Evolutionary conservation across 176 grass and related monocot genomes (phyloP), one percentile per base, ranked within the genome.

Genomic region (Miscanthus lutarioriparius): DNA sequence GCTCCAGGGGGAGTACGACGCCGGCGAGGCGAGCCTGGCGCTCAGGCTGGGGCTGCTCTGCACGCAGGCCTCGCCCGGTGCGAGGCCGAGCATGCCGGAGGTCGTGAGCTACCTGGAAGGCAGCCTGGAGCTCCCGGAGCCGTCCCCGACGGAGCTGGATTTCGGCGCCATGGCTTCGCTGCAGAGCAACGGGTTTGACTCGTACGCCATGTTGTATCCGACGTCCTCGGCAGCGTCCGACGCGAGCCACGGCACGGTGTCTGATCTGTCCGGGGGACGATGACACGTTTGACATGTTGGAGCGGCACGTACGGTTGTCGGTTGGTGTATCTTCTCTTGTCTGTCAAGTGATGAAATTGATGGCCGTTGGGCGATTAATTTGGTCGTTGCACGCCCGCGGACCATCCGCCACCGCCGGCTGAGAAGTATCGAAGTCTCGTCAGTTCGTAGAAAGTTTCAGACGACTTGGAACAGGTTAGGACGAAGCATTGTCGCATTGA

Each of bases 221-320:
- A 67, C 26, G 62, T 8, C 77, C 16, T 9, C 54, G 54, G 7
- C 7, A 32, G 25, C 15, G 77, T 79, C 59, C 16, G 28, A 22
- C 17, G 47, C 1, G 19, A 80, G 27, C 63, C 30, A 67, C 23
- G 61, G 63, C 78, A 80, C 78, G 27, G 41, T 80, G 63, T 80
- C 78, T 14, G 63, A 67, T 67, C 23, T 80, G 41, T 80, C 78
- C 64, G 78, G 78, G 28, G 63, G 78, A 35, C 47, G 78, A 67
- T 67, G 63, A 59, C 53, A 54, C 0, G 44, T 45, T 45, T 48
- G 45, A 79, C 62, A 49, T n/a, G 39, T 30, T 47, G 3, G 61
- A 64, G n/a, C n/a, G 2, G n/a, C 2, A 27, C 25, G 20, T 25
- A 27, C 25, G n/a, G 3, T 12, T 9, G 23, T 10, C 1, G 22